Evolutionary conservation across 83 land plant genomes (phyloP).

Genomic region (Larix sibirica): DNA sequence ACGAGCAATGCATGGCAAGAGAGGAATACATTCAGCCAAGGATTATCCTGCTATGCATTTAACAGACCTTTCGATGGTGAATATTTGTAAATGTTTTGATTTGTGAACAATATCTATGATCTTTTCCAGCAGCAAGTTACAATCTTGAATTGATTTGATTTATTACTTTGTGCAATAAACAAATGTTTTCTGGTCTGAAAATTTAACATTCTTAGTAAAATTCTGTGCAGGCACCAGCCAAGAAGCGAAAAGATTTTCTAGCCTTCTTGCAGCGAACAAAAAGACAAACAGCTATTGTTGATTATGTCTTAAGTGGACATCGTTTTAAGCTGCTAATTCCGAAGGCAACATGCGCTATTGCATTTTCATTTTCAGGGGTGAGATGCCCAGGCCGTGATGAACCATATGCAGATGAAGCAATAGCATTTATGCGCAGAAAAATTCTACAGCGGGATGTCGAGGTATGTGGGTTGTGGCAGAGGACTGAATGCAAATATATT

Average conservation of each 20-base stretch:
- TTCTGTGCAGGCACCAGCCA: slow-evolving; percentile 50
- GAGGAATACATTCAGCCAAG: slow-evolving; percentile 79
- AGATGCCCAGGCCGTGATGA: slow-evolving; percentile 96
- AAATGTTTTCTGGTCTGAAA: not conserved
- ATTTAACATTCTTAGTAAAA: not conserved
- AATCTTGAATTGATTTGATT: not conserved
- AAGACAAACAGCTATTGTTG: slow-evolving; percentile 85
- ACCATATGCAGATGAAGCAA: slow-evolving; percentile 92
- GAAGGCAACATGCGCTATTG: slow-evolving; percentile 85
- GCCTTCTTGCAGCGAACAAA: slow-evolving; percentile 78
- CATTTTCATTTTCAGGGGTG: slow-evolving; percentile 95
- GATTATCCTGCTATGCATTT: slow-evolving; percentile 82
- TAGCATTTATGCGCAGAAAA: slow-evolving; percentile 89
- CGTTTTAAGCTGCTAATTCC: slow-evolving; percentile 88
- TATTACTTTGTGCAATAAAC: not conserved
- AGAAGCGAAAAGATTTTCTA: slow-evolving; percentile 81
- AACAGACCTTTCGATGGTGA: slow-evolving; percentile 71
- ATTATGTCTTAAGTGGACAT: slow-evolving; percentile 97
- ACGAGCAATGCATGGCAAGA: slow-evolving; percentile 69
- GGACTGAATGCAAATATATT: not conserved
- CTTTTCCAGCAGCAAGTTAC: not conserved
- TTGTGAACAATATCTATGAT: not conserved
- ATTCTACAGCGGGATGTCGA: slow-evolving; percentile 96
- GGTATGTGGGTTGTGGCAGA: slow-evolving; percentile 36
- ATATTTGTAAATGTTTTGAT: not conserved